A percentile compares a stretch with the other conserved stretches of the same genome.
Conservation (phyloP, 2,329 filamentous ascomycete species). For the Passalora sequoiae region DNA sequence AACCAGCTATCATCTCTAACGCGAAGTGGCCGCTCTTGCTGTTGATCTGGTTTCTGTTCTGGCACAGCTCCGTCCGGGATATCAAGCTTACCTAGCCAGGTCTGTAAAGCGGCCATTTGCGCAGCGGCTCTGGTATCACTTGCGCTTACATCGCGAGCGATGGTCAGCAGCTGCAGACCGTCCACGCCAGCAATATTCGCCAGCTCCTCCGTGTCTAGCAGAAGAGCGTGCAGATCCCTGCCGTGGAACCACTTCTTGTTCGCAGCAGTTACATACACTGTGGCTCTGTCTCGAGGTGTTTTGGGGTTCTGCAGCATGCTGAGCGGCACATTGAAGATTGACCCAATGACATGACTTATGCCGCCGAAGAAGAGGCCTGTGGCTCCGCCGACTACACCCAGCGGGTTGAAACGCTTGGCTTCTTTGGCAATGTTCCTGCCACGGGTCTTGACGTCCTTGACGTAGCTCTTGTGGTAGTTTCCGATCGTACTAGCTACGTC, state of each 20-base stretch:
- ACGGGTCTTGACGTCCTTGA: slow-evolving; percentile 11
- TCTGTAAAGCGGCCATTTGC: slow-evolving; percentile 9
- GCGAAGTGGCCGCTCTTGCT: background rate
- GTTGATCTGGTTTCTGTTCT: background rate
- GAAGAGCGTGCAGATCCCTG: slow-evolving; percentile 14
- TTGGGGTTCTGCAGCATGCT: slow-evolving; percentile 15
- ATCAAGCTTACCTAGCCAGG: slow-evolving; percentile 12
- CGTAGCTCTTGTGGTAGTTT: slow-evolving; percentile 17
- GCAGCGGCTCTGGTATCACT: slow-evolving; percentile 2
- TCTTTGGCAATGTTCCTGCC: slow-evolving; percentile 15
- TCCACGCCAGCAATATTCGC: slow-evolving; percentile 4
- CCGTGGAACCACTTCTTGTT: slow-evolving; percentile 21
- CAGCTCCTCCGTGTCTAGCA: slow-evolving; percentile 17
- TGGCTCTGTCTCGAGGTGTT: slow-evolving; percentile 18
- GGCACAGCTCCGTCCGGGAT: background rate
- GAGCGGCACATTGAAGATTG: slow-evolving; percentile 11
- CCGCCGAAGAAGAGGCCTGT: slow-evolving; percentile 17
- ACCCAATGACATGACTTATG: slow-evolving; percentile 14
- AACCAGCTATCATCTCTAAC: background rate
- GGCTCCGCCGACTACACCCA: slow-evolving; percentile 17
- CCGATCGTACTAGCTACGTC: slow-evolving; percentile 13
- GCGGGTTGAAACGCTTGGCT: slow-evolving; percentile 13
- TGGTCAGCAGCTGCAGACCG: slow-evolving; percentile 5
- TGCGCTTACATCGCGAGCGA: background rate
- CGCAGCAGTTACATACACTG: slow-evolving; percentile 17